These are phyloP conservation scores for Elsinoe arachidis DNA, from an alignment of 2,329 filamentous ascomycete genomes.

Conservation along the genomic window DNA sequence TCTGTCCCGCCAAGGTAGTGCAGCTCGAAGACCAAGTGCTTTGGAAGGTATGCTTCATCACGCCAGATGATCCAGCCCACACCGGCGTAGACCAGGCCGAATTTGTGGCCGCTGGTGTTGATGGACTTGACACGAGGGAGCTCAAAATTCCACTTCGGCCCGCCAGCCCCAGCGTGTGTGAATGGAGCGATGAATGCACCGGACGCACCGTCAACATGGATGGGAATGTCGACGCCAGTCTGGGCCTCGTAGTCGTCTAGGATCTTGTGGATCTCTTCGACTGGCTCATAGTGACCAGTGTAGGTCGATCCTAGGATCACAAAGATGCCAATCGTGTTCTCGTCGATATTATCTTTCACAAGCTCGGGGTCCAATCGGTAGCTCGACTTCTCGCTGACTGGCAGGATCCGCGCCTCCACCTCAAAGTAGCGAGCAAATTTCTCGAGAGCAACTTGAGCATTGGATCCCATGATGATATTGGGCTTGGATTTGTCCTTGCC, in stretches of 20 bases:
- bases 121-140: constrained; percentile 57
- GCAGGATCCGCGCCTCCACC: constrained; percentile 57
- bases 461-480: constrained; percentile 67
- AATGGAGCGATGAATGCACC: constrained; percentile 57
- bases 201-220: constrained; percentile 56
- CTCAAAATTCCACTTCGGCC: constrained; percentile 55
- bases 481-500: constrained; percentile 57
- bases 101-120: constrained; percentile 57
- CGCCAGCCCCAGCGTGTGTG: constrained; percentile 46
- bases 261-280: constrained; percentile 57
- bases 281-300: constrained; percentile 65
- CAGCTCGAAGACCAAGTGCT: constrained; percentile 61
- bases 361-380: constrained; percentile 55
- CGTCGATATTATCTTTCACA: constrained; percentile 59
- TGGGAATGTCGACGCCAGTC: constrained; percentile 57
- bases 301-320: constrained; percentile 65
- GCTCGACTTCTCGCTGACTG: constrained; percentile 52
- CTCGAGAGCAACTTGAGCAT: constrained; percentile 63
- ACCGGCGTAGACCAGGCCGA: constrained; percentile 56
- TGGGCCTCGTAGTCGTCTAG: constrained; percentile 54
- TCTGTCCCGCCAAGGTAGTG: constrained; percentile 65
- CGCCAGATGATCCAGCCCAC: constrained; percentile 65
- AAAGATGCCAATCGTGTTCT: constrained; percentile 70
- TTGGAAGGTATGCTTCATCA: constrained; percentile 55
- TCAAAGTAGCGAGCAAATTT: constrained; percentile 70